Percentiles rank a stretch among this genome's conserved stretches.
Evolutionary conservation across 73 alveolate species (phyloP).

Genomic region (Stentor roeselii): DNA sequence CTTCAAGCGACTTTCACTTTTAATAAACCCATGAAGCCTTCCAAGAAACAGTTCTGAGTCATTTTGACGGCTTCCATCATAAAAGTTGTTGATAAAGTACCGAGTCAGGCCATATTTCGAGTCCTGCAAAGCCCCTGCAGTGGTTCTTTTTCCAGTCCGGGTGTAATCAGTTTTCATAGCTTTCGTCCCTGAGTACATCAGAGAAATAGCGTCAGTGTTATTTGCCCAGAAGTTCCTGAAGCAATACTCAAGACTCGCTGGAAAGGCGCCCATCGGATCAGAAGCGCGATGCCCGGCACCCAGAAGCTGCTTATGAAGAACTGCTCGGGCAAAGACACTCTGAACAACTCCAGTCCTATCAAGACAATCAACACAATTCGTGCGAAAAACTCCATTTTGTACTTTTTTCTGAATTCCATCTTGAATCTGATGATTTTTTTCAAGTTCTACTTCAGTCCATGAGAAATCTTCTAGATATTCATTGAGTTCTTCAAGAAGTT

Average conservation of each 20-base stretch:
- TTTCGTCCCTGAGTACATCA: constrained; percentile 95
- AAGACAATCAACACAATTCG: constrained; percentile 97
- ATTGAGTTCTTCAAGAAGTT: constrained; percentile 65
- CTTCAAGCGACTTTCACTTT: no score
- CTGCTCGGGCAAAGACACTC: constrained; percentile 79
- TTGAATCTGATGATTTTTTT: not conserved
- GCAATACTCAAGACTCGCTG: constrained; percentile 72
- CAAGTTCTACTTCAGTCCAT: constrained; percentile 45
- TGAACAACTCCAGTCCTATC: constrained; percentile 98
- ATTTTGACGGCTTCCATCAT: constrained; percentile 81
- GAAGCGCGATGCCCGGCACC: constrained; percentile 43
- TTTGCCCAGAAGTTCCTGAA: constrained; percentile 95
- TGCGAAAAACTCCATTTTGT: constrained; percentile 88
- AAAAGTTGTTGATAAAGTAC: constrained; percentile 88
- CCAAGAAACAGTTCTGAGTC: constrained; percentile 47
- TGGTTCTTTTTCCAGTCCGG: constrained; percentile 94
- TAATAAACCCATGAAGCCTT: constrained; percentile 38
- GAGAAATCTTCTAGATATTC: constrained; percentile 46
- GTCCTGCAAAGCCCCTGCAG: constrained; percentile 82
- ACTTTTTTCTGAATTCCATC: constrained; percentile 25
- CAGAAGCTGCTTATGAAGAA: constrained; percentile 64
- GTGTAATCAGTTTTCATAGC: constrained; percentile 98
- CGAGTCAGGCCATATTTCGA: constrained; percentile 82
- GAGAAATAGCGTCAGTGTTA: constrained; percentile 86
- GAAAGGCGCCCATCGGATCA: constrained; percentile 76